Evolutionary conservation across 2,329 filamentous ascomycete species (phyloP).

Genomic region (Fusarium humuli): DNA sequence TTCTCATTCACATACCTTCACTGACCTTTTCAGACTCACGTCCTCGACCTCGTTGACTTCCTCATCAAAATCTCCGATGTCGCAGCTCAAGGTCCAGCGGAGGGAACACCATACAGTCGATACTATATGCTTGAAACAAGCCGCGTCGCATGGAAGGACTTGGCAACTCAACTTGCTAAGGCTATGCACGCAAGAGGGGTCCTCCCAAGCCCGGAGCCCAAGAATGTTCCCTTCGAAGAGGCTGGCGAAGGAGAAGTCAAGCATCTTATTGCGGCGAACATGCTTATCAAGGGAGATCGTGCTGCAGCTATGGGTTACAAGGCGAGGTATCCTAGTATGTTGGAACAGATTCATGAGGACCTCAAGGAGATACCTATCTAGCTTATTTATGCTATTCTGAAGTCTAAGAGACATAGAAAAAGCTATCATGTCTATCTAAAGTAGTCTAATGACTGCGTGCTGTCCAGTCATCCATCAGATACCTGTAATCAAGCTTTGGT

Average conservation of each 20-base stretch:
- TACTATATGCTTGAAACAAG: slow-evolving; percentile 20
- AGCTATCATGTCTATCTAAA: too few species aligned
- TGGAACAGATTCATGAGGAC: slow-evolving; percentile 8
- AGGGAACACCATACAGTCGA: slow-evolving; percentile 8
- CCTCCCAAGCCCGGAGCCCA: background rate
- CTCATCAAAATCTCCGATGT: slow-evolving; percentile 4
- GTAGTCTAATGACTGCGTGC: too few species aligned
- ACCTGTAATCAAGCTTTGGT: too few species aligned
- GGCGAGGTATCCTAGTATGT: background rate
- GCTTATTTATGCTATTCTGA: too few species aligned
- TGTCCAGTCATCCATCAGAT: too few species aligned
- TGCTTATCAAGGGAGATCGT: slow-evolving; percentile 20
- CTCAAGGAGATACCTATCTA: slow-evolving; percentile 7
- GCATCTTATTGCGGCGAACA: slow-evolving; percentile 12
- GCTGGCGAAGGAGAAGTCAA: slow-evolving; percentile 19
- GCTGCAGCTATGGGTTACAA: slow-evolving; percentile 5
- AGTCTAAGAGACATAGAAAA: too few species aligned
- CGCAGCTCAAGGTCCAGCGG: background rate
- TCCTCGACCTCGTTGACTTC: slow-evolving; percentile 6
- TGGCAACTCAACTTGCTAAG: slow-evolving; percentile 5
- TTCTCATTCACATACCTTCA: too few species aligned
- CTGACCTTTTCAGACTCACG: background rate
- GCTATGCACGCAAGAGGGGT: slow-evolving; percentile 2
- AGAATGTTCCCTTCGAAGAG: slow-evolving; percentile 1
- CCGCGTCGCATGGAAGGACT: slow-evolving; percentile 6